Conservation (phyloP, 495 filamentous ascomycete species). For the Penicillium pulvis region DNA sequence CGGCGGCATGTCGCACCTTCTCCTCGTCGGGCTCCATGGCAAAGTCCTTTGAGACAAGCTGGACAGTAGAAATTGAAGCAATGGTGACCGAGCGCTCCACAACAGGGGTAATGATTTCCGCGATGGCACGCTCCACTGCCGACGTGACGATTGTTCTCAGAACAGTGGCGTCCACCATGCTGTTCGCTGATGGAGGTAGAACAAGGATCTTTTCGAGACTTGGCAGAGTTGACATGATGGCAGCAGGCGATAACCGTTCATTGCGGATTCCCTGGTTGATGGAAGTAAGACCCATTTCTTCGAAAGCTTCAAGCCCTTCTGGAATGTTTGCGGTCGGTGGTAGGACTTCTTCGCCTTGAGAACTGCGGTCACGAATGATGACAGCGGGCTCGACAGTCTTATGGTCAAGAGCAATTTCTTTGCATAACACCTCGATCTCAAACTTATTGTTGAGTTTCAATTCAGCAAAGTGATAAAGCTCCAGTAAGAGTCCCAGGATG, state of each 20-base stretch:
- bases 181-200: conserved; percentile 74
- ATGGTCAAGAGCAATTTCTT: conserved; percentile 83
- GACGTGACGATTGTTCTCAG: conserved; percentile 80
- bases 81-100: conserved; percentile 97
- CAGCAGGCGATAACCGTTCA: conserved; percentile 70
- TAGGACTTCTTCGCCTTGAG: conserved; percentile 59
- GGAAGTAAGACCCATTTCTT: conserved; percentile 72
- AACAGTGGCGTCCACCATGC: conserved; percentile 65
- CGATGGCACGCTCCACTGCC: conserved; percentile 83
- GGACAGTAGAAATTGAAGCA: conserved; percentile 89
- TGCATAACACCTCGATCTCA: conserved; percentile 96
- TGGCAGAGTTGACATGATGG: conserved; percentile 73
- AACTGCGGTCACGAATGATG: conserved; percentile 72
- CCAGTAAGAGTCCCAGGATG: conserved; percentile 80
- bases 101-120: conserved; percentile 94
- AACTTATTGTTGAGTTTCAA: conserved; percentile 95
- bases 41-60: conserved; percentile 95
- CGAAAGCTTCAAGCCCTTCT: conserved; percentile 75
- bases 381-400: conserved; percentile 82
- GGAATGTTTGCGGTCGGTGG: conserved; percentile 55
- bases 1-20: conserved; percentile 77
- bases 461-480: conserved; percentile 90
- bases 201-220: conserved; percentile 73
- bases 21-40: conserved; percentile 89
- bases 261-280: conserved; percentile 68